Base-by-base conservation (phyloP, 129 eudicot species). In the Chrysanthemum makinoi region DNA sequence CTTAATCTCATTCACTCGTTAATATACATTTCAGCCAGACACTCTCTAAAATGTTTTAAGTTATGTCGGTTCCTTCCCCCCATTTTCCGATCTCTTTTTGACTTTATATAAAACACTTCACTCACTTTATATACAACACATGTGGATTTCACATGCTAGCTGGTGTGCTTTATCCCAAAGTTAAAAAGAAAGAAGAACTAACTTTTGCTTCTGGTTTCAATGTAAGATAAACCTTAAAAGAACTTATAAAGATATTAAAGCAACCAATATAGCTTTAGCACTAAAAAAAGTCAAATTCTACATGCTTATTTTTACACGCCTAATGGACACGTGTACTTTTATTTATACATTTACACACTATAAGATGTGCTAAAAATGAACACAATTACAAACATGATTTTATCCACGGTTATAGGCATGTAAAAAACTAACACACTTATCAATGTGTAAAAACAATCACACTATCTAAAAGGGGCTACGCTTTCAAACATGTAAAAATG, bases 91-190 rank as follows among this genome's bases (percentile, higher is more conserved):
- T 47, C 15, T 22, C 66, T 22, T 66, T 44, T 75, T 46, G 9
- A 63, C 72, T 66, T 75, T 66, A 75, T 60, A 24, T 56, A 58
- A 6, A 55, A 10, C 60, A 66, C 51, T 22, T 55, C 46, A 22
- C 72, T 48, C 66, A 65, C 55, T 65, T 14, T 54, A 57, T 6
- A 30, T 59, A 60, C 35, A 39, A 15, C 66, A 54, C 79, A 75
- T 75, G 67, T 75, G 54, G 16, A 18, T 66, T 44, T 55, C 57
- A 75, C 66, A 68, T 75, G 72, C 65, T 26, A 22, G 65, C 2
- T 22, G 11, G 43, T 30, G 6, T 75, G 73, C 79, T 65, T 68
- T 75, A 66, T 35, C 51, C 58, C 46, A 75, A 75, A 75, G 66
- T 43, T 13, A 65, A 66, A 35, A 75, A 50, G 22, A 10, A 48